Percentiles rank a stretch among this genome's conserved stretches.
Evolutionary conservation across 352 stramenopile species (phyloP).

Genomic region (Aphanomyces astaci): DNA sequence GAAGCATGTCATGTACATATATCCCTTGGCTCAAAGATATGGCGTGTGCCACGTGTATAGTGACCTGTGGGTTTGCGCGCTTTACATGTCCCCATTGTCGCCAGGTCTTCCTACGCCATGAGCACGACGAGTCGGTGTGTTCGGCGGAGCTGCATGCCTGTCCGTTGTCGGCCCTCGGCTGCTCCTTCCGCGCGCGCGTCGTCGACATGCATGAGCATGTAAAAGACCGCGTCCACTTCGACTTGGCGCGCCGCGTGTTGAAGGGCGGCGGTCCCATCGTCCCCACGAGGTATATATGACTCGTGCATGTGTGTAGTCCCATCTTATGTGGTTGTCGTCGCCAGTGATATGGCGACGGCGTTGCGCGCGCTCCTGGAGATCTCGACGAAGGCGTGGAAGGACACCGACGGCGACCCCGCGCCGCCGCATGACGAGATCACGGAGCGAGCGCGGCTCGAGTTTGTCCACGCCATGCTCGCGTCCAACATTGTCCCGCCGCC

Average conservation of each 20-base stretch:
- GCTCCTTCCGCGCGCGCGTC: neutral
- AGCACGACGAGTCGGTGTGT: neutral
- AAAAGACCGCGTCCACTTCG: constrained; percentile 1
- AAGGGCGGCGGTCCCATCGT: neutral
- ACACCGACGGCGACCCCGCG: neutral
- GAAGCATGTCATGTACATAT: neutral
- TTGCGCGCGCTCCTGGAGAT: constrained; percentile 1
- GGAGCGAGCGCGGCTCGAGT: neutral
- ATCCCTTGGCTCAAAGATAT: neutral
- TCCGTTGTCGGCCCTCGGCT: neutral
- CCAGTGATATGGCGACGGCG: neutral
- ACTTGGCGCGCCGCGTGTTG: neutral
- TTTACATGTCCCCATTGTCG: constrained; percentile 12
- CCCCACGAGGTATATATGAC: neutral
- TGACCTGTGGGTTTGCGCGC: neutral
- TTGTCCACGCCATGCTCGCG: neutral
- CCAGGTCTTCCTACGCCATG: neutral
- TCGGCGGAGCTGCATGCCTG: neutral
- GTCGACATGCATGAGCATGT: neutral
- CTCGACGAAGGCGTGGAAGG: neutral
- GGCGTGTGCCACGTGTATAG: neutral
- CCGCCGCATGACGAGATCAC: neutral
- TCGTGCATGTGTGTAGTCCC: too few species aligned
- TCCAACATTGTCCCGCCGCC: neutral
- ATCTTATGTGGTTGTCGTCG: neutral